phyloP scores from a whole-genome alignment of 108 stramenopile genomes.

The Discostella pseudostelligera region DNA sequence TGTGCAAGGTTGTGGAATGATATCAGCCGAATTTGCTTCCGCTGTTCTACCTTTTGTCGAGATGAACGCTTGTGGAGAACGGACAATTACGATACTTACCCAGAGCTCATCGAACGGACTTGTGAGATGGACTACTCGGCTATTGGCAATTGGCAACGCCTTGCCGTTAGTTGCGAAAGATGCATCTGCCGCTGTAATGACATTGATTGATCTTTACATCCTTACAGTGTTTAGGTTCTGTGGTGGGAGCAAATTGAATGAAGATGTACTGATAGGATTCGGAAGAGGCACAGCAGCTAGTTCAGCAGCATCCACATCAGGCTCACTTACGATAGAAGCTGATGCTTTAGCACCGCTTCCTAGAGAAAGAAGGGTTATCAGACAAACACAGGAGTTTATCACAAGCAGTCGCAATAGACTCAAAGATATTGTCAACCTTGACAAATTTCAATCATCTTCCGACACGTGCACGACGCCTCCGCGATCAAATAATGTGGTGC shows the following conservation, averaged over 20 bases:
- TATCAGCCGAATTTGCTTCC: constrained; percentile 19
- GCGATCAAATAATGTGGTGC: constrained; percentile 29
- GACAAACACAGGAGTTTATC: constrained; percentile 46
- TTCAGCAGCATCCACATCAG: constrained; percentile 23
- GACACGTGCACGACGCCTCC: constrained; percentile 8
- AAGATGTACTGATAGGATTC: constrained; percentile 59
- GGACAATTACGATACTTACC: constrained; percentile 24
- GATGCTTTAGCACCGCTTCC: constrained; percentile 68
- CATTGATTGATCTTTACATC: constrained; percentile 72
- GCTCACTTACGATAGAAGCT: constrained; percentile 58
- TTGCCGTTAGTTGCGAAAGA: constrained; percentile 61
- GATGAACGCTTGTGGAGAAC: constrained; percentile 22
- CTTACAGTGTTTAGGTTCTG: constrained; percentile 82
- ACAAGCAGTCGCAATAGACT: constrained; percentile 53
- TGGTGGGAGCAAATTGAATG: constrained; percentile 53
- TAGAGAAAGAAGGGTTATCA: constrained; percentile 31
- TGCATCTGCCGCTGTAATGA: constrained; percentile 46
- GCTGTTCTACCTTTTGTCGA: constrained; percentile 23
- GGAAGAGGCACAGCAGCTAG: constrained; percentile 10
- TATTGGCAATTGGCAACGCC: constrained; percentile 49
- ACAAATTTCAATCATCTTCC: constrained; percentile 55
- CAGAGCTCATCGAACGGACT: constrained; percentile 46
- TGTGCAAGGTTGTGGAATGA: constrained; percentile 3
- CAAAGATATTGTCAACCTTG: constrained; percentile 65
- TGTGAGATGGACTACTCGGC: constrained; percentile 53